Evolutionary conservation across 2,329 filamentous ascomycete species (phyloP).

Genomic region (Bipolaris victoriae): DNA sequence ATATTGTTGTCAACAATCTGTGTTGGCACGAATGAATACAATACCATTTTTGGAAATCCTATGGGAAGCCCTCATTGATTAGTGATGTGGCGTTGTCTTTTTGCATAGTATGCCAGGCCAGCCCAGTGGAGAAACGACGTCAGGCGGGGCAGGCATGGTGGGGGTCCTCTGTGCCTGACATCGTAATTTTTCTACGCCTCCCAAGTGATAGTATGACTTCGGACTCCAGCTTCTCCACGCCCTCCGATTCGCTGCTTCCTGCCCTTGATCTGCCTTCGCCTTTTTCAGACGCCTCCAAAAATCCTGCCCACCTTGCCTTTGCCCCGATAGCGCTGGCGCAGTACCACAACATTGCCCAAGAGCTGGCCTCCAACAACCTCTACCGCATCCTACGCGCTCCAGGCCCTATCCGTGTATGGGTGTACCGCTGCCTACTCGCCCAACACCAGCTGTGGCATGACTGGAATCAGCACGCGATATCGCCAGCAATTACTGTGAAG

Average conservation of each 20-base stretch:
- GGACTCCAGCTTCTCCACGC: conserved; percentile 15
- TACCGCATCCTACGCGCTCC: conserved; percentile 35
- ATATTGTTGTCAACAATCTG: neutral
- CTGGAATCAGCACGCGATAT: conserved; percentile 20
- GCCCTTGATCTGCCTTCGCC: conserved; percentile 6
- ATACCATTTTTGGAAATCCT: neutral
- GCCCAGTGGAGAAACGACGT: too few relatives aligned
- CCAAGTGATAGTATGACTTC: conserved; percentile 10
- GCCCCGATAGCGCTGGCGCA: conserved; percentile 33
- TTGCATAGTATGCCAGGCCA: neutral
- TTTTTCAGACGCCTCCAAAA: conserved; percentile 8
- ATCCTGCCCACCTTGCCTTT: conserved; percentile 22
- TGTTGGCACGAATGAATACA: neutral
- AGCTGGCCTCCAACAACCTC: conserved; percentile 33
- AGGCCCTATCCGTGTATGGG: conserved; percentile 35
- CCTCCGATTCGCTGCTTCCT: conserved; percentile 10
- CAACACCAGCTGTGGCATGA: conserved; percentile 32
- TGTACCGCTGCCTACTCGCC: conserved; percentile 32
- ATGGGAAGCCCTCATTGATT: too few relatives aligned
- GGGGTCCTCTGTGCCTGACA: conserved; percentile 9
- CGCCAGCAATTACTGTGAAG: conserved; percentile 9
- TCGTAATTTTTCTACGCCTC: conserved; percentile 15
- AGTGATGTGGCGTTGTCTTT: neutral
- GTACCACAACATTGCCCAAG: conserved; percentile 29
- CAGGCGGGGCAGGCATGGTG: conserved; percentile 5